phyloP scores from a whole-genome alignment of 148 eudicot genomes.

The Cornus controversa region DNA sequence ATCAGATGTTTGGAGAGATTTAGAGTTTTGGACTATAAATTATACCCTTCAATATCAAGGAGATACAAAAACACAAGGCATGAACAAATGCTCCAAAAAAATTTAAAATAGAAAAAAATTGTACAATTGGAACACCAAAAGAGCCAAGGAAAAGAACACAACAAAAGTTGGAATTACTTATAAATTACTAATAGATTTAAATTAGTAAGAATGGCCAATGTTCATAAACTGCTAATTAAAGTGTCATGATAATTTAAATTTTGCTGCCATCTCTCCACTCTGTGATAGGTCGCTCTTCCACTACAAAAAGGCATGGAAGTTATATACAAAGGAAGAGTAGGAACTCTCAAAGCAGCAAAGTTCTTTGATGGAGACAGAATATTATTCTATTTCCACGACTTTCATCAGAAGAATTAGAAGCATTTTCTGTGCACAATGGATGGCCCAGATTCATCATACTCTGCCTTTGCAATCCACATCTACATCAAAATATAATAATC shows the following conservation, averaged over 20 bases:
- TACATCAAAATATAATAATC: slow-evolving; percentile 20
- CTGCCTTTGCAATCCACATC: slow-evolving; percentile 82
- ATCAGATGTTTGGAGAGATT: no score
- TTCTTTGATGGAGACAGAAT: slow-evolving; percentile 4
- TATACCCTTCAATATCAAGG: no score
- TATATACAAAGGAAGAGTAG: not conserved
- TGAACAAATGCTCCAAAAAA: no score
- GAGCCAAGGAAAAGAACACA: no score
- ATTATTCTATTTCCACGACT: slow-evolving; percentile 15
- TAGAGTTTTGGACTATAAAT: no score
- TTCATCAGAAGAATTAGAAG: slow-evolving; percentile 36
- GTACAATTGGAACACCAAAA: no score
- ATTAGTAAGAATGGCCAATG: slow-evolving; percentile 7
- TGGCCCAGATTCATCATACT: slow-evolving; percentile 77
- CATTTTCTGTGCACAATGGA: slow-evolving; percentile 78
- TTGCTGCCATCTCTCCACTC: slow-evolving; percentile 6
- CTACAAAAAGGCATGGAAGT: not conserved
- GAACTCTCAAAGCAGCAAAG: slow-evolving; percentile 24
- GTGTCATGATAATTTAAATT: slow-evolving; percentile 13
- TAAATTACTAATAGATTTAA: not conserved
- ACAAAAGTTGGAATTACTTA: no score
- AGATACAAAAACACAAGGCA: no score
- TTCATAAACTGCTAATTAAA: slow-evolving; percentile 19
- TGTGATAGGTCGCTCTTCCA: not conserved
- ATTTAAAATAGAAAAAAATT: no score